Evolutionary conservation across 202 grass and related monocot genomes (phyloP), one percentile per base, ranked within the genome.

Genomic region (Zoysia matrella): DNA sequence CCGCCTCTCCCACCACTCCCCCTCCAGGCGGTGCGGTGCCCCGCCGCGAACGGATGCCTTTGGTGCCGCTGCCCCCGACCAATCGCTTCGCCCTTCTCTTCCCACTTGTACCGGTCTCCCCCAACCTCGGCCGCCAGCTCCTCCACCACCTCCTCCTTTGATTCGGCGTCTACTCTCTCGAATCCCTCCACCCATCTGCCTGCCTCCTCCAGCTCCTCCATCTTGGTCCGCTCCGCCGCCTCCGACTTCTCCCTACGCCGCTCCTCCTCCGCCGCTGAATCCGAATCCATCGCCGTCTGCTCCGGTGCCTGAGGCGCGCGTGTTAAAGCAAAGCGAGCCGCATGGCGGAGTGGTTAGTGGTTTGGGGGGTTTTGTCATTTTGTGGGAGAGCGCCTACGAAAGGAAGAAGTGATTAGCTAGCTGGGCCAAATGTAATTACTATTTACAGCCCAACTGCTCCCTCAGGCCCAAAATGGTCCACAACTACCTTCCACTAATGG

Each of bases 291-390:
- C 78, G 43, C 77, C 45, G 0, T 30, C 82, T 52, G 56, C 65
- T 80, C 71, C 46, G 55, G 64, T 42, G 30, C 57, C 69, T 50
- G 55, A 56, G 47, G 75, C 77, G 82, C 82, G 77, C 71, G 72
- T 81, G 43, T 61, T 10, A 60, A 76, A 80, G 82, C 49, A 15
- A 68, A 69, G 65, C 11, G 51, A 69, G 76, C 49, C 22, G 72
- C 81, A 70, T 70, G 60, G 80, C 5, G 46, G 6, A 54, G 53
- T 41, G 11, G 61, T 8, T 4, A 62, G 60, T 62, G 60, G 60
- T 36, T 62, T 62, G 30, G 30, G 30, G 30, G 30, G 30, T 36
- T 36, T 62, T 62, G 60, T 62, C 60, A n/a, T 52, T 70, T 80
- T 84, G 30, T 74, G 49, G 39, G 15, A 62, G 14, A 65, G 60